These are phyloP conservation scores for Coniochaeta sp. DNA, from an alignment of 2,329 filamentous ascomycete species.

Conservation along the genomic window DNA sequence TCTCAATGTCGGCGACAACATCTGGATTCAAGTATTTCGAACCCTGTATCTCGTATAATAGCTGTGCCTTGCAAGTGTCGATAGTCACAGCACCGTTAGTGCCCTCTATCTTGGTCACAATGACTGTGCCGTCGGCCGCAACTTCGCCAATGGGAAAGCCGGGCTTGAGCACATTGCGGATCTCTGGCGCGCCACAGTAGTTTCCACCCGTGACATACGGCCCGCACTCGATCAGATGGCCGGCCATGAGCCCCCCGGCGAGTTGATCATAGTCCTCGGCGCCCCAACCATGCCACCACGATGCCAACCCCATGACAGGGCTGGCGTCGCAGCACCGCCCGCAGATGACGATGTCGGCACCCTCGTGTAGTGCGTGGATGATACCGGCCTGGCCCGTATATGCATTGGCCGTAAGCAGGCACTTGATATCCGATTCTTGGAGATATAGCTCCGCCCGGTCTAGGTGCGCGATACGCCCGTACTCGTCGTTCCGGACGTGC, in stretches of 20 bases:
- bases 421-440: background rate
- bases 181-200: slow-evolving; percentile 25
- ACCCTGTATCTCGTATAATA: slow-evolving; percentile 28
- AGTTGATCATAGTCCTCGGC: slow-evolving; percentile 31
- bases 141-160: slow-evolving; percentile 38
- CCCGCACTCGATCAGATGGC: slow-evolving; percentile 35
- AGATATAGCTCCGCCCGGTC: background rate
- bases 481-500: slow-evolving; percentile 3
- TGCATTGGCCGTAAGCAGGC: background rate
- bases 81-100: slow-evolving; percentile 26
- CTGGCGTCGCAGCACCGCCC: slow-evolving; percentile 27
- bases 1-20: slow-evolving; percentile 22
- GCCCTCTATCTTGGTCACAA: slow-evolving; percentile 33
- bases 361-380: slow-evolving; percentile 5
- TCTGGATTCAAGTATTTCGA: slow-evolving; percentile 26
- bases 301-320: slow-evolving; percentile 37
- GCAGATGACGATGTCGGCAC: slow-evolving; percentile 27
- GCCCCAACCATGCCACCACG: slow-evolving; percentile 38
- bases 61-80: slow-evolving; percentile 19
- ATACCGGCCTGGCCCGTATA: background rate
- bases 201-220: slow-evolving; percentile 28
- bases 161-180: slow-evolving; percentile 33
- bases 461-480: background rate
- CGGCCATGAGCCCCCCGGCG: slow-evolving; percentile 31
- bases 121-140: slow-evolving; percentile 28